Evolutionary conservation across 305 asterid species (phyloP).

Genomic region (Solanum chacoense): DNA sequence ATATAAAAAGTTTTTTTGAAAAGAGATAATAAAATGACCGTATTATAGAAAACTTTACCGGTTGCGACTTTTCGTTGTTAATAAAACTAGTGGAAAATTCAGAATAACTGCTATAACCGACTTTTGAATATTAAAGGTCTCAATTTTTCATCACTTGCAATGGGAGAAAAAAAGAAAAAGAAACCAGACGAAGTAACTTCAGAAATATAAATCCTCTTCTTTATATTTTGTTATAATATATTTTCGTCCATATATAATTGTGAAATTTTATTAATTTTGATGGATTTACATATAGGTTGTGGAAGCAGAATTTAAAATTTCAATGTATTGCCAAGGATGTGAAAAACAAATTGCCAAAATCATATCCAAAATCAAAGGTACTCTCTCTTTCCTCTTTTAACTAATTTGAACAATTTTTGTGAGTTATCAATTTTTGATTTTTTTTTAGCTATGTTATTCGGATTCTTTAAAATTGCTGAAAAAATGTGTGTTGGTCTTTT

Average conservation of each 20-base stretch:
- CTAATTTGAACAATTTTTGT: neutral
- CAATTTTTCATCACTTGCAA: neutral
- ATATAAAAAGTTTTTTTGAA: neutral
- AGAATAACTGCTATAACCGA: neutral
- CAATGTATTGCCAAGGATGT: constrained; percentile 88
- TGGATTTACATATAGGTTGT: constrained; percentile 20
- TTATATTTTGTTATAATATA: neutral
- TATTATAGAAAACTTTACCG: neutral
- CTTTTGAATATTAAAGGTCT: neutral
- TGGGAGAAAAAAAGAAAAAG: constrained; percentile 10
- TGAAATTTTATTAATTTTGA: neutral
- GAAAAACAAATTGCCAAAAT: constrained; percentile 62
- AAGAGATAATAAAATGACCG: neutral
- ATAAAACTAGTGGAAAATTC: neutral
- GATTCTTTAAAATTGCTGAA: neutral
- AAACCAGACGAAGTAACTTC: neutral
- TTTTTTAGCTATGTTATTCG: neutral
- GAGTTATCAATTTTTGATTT: neutral
- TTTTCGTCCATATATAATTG: neutral
- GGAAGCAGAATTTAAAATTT: constrained; percentile 41
- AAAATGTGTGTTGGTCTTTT: no score
- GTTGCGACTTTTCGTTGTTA: neutral
- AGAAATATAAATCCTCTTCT: neutral
- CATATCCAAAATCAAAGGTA: constrained; percentile 67
- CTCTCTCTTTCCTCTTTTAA: neutral